Base-by-base conservation (phyloP, 768 basidiomycete species). In the Pisolithus tinctorius region DNA sequence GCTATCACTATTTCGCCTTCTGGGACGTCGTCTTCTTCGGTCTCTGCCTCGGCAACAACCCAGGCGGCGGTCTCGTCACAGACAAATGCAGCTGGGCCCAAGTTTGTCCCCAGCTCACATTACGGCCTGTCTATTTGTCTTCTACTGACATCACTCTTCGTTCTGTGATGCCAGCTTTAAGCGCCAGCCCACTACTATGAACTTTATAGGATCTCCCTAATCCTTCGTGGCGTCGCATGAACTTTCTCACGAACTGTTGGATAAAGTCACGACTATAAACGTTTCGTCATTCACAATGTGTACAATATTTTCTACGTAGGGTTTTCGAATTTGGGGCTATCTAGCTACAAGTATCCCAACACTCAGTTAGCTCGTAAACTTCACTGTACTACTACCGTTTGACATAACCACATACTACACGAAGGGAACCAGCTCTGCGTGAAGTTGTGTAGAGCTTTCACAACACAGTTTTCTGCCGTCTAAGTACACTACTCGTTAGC, bases 81-180 rank as follows among this genome's bases (percentile, higher is more conserved):
- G 36, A 58, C 63, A 4, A 61, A 27, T 6, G 55, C 63, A 10
- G 67, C 67, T 37, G 60, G 61, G 67, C 43, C 42, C 50, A 65
- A 60, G 16, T 58, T 55, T 30, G 43, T 27, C 5, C 53, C 67
- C 26, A 37, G 51, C 23, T 30, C 53, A 29, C 23, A 39, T 26
- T 41, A 42, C 14, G 38, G 54, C 25, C 50, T 50, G 6, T 60
- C 52, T 29, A 30, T 69, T 23, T 7, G 57, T 6, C 43, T 60
- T 38, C 49, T 55, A 8, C 49, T 67, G 42, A 31, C 51, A 37
- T 45, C 56, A 20, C 45, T 66, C 2, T 41, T 34, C 29, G 6
- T 55, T 54, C 14, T 36, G 45, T 47, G 45, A 47, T 36, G 30
- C 34, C 9, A 29, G n/a, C 17, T 47, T 5, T 47, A 20, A 17